Base-by-base conservation (phyloP, 2,329 filamentous ascomycete species). In the Hypoxylon sp. region DNA sequence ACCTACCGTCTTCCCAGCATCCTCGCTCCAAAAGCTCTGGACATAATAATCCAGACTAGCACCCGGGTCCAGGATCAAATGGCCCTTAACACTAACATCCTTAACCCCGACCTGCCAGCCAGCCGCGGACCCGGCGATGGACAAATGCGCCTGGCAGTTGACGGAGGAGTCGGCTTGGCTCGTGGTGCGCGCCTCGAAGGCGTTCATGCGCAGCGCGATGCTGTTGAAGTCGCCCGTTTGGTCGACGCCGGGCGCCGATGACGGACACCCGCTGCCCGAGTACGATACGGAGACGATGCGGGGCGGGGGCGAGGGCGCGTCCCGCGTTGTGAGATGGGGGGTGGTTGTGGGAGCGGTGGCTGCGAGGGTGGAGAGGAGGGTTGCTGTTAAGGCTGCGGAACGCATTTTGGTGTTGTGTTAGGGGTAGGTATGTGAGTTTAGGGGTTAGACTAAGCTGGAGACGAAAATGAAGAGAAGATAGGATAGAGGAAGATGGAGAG, bases 51-150 rank as follows among this genome's bases (percentile, higher is more conserved):
- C 74, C 27, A 81, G 57, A 12, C 61, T 46, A 0, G 78, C 75
- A 29, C 77, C 77, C 0, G 78, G 75, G 34, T 74, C 70, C 5
- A 81, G 74, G 1, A 73, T 69, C 19, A 77, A 68, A 60, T 75
- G 76, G 9, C 79, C 79, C 25, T 67, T 68, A 45, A 80, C 74
- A 19, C 58, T 68, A 21, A 78, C 78, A 50, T 75, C 73, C 37
- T 71, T 69, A 55, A 81, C 67, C 39, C 77, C 76, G 41, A 80
- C 73, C 75, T 81, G 79, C 79, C 79, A 81, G 5, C 79, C 79
- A 2, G 75, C 78, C 4, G 76, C 61, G 37, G 69, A 59, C 11
- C 66, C 66, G 41, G 73, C 71, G 21, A 77, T 77, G 3, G 69
- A 53, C 45, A 80, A 46, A 67, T 81, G 79, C 5, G 76, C 73